Percentiles rank a stretch among this genome's conserved stretches.
Evolutionary conservation across 257 asterid species (phyloP).

Genomic region (Penstemon barbatus): DNA sequence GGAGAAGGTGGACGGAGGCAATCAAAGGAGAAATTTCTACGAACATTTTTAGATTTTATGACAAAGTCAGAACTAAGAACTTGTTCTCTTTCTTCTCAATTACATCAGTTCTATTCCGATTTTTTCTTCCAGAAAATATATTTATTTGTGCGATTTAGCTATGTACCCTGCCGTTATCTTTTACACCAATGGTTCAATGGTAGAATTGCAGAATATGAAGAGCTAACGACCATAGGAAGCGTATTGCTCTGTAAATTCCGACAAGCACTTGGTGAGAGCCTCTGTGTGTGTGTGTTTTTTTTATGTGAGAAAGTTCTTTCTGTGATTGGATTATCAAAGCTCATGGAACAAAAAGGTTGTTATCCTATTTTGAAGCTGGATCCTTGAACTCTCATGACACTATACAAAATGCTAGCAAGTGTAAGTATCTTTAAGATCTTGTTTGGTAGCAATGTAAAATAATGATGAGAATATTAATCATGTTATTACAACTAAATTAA

Average conservation of each 20-base stretch:
- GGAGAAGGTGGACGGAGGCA: slow-evolving; percentile 27
- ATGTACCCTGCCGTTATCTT: background rate
- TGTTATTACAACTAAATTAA: too few relatives aligned
- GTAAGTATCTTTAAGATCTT: slow-evolving; percentile 42
- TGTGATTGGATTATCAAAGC: slow-evolving; percentile 32
- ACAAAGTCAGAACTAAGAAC: slow-evolving; percentile 38
- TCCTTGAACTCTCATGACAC: slow-evolving; percentile 49
- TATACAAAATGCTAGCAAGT: slow-evolving; percentile 53
- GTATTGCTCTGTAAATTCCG: slow-evolving; percentile 60
- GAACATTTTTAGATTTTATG: slow-evolving; percentile 62
- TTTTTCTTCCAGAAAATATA: background rate
- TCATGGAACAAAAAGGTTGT: slow-evolving; percentile 58
- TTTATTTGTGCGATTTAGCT: background rate
- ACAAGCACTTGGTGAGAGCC: slow-evolving; percentile 64
- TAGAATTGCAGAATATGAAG: slow-evolving; percentile 68
- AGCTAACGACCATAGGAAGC: slow-evolving; percentile 54
- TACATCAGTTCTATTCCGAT: background rate
- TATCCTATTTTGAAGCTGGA: slow-evolving; percentile 68
- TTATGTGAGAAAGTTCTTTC: too few relatives aligned
- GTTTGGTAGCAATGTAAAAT: too few relatives aligned
- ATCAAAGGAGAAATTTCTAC: slow-evolving; percentile 31
- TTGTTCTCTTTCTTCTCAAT: background rate
- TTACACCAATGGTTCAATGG: background rate
- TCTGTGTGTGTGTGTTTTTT: slow-evolving; percentile 2
- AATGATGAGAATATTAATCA: too few relatives aligned